Evolutionary conservation across 331 rosid genomes (phyloP).

Genomic region (Dryas integrifolia): DNA sequence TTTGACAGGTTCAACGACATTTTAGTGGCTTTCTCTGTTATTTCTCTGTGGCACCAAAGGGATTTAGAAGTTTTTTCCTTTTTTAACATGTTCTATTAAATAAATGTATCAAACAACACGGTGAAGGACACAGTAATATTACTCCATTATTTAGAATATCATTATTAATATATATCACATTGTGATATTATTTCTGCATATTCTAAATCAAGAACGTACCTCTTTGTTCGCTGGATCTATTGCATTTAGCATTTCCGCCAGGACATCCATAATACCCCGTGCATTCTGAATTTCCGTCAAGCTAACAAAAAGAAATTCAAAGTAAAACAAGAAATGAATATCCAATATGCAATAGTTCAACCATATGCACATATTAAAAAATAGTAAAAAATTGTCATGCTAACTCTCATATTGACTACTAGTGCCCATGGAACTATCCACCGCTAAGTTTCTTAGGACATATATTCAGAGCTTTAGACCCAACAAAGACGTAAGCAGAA

Average conservation of each 20-base stretch:
- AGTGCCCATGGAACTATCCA: background rate
- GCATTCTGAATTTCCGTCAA: conserved; percentile 95
- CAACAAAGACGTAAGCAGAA: background rate
- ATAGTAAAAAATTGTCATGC: background rate
- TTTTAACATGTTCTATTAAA: background rate
- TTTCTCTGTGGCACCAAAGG: background rate
- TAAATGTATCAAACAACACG: background rate
- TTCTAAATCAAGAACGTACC: conserved; percentile 41
- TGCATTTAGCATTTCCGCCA: conserved; percentile 88
- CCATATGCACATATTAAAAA: background rate
- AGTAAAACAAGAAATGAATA: conserved; percentile 24
- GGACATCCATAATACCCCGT: conserved; percentile 92
- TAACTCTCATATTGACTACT: conserved; percentile 7
- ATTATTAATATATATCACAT: background rate
- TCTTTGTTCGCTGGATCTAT: conserved; percentile 79
- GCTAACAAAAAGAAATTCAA: conserved; percentile 38
- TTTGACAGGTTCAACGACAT: background rate
- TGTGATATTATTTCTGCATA: conserved; percentile 12
- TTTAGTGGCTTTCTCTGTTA: background rate
- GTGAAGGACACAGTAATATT: background rate
- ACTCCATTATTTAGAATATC: background rate
- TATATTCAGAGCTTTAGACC: background rate
- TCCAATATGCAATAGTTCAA: background rate
- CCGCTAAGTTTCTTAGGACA: conserved; percentile 3
- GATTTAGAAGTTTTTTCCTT: background rate